These are phyloP conservation scores for Rhodotorula toruloides DNA, from an alignment of 768 basidiomycete species.

Conservation along the genomic window DNA sequence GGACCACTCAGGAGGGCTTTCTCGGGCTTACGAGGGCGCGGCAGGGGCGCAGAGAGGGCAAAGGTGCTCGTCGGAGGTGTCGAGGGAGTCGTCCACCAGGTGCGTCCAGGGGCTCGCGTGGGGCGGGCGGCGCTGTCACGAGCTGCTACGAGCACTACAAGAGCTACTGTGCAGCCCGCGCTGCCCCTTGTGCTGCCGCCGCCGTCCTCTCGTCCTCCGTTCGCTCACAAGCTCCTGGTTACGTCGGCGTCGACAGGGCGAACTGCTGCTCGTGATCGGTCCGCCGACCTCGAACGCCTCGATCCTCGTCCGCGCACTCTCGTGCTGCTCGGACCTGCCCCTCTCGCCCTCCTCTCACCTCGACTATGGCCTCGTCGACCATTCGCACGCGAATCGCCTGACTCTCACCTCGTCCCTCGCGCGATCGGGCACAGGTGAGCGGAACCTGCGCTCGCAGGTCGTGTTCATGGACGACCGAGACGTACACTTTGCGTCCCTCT, in stretches of 20 bases:
- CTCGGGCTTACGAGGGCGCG: no score
- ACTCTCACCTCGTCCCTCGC: slow-evolving; percentile 1
- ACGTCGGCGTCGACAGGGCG: slow-evolving; percentile 35
- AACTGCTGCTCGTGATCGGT: slow-evolving; percentile 29
- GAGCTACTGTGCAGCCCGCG: background rate
- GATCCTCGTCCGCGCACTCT: slow-evolving; percentile 23
- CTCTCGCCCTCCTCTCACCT: slow-evolving; percentile 24
- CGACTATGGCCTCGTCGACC: slow-evolving; percentile 32
- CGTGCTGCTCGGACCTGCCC: slow-evolving; percentile 18
- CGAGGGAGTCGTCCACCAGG: slow-evolving; percentile 38
- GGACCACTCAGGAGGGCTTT: slow-evolving; percentile 16
- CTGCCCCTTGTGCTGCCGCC: background rate
- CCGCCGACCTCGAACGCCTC: slow-evolving; percentile 28
- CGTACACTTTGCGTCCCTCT: slow-evolving; percentile 51
- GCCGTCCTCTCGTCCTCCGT: background rate
- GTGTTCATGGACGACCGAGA: slow-evolving; percentile 49
- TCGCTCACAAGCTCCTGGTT: no score
- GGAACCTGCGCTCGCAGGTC: slow-evolving; percentile 47
- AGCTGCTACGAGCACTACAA: background rate
- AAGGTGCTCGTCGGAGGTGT: slow-evolving; percentile 20
- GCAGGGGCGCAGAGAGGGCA: background rate
- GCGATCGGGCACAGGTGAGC: background rate
- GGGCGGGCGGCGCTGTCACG: background rate
- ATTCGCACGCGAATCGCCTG: slow-evolving; percentile 3
- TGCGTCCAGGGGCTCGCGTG: background rate